Base-by-base conservation (phyloP, 371 early-diverging fungal species). In the Apophysomyces sp. region DNA sequence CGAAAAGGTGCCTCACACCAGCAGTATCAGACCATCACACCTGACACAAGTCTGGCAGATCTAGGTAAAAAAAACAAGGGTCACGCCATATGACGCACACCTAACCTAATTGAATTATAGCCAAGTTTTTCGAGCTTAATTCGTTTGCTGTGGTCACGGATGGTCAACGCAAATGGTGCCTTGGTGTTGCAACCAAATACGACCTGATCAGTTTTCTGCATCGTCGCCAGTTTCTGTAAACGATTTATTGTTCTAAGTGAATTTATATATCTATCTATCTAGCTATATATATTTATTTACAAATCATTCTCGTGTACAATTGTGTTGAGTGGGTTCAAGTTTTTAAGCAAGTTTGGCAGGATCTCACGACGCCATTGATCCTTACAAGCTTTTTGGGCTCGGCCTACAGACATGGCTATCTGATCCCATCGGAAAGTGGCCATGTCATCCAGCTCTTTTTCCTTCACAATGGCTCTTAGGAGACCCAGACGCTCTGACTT, bases 111-210 rank as follows among this genome's bases (percentile, higher is more conserved):
- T 12, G 36, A 18, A 21, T 31, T 60, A 26, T 82, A 68, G 87
- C 86, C 29, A 73, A 78, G 58, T 88, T 91, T 73, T 91, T 89
- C 77, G 91, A 90, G 58, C 84, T 86, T 60, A 86, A 92, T 61
- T 87, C 89, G 15, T 90, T 92, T 68, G 92, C 92, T 0, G 89
- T 94, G 54, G 84, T 94, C 9, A 94, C 95, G 1, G 94, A 94
- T 59, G 73, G 73, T 3, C 80, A 85, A n/a, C 85, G 92, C 54
- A 88, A 90, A 66, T 94, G 91, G 82, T 90, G 92, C 58, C 74
- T 93, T 54, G 92, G 90, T 51, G 88, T 94, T 18, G 91, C 90
- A 0, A 92, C 92, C 12, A 94, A 94, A 63, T 89, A 89, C 57
- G 93, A 93, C 58, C 69, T 91, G 30, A 82, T 92, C 53, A 77